A percentile compares a stretch with the other conserved stretches of the same genome.
These are phyloP conservation scores for Taxawa tesnikishii DNA, from an alignment of 2,329 filamentous ascomycete genomes.

Conservation along the genomic window DNA sequence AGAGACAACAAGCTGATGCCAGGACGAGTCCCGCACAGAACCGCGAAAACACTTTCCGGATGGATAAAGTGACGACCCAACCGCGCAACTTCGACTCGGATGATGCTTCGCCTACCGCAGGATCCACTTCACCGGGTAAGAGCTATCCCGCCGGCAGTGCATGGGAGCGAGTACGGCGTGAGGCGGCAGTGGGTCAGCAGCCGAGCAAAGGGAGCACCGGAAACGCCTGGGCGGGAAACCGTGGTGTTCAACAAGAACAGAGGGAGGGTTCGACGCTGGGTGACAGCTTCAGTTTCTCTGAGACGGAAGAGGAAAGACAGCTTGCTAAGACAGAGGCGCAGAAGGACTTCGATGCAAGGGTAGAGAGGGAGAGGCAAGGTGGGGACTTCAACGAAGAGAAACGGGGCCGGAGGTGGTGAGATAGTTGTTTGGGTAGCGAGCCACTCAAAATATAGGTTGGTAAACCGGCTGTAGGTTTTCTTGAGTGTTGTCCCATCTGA, in stretches of 20 bases:
- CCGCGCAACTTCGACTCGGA: background rate
- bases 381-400: slow-evolving; percentile 24
- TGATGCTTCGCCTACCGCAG: background rate
- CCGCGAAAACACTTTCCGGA: background rate
- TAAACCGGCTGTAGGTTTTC: too few relatives aligned
- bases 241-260: slow-evolving; percentile 14
- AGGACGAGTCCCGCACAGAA: background rate
- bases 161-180: slow-evolving; percentile 30
- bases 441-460: too few relatives aligned
- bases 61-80: background rate
- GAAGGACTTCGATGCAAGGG: slow-evolving; percentile 35
- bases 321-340: slow-evolving; percentile 33
- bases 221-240: slow-evolving; percentile 8
- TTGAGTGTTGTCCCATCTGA: too few relatives aligned
- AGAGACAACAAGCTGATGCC: slow-evolving; percentile 7
- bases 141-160: slow-evolving; percentile 19
- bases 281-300: slow-evolving; percentile 33
- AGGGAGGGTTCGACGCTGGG: slow-evolving; percentile 20
- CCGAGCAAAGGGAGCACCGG: slow-evolving; percentile 9
- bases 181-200: slow-evolving; percentile 1
- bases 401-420: slow-evolving; percentile 1
- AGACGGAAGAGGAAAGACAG: slow-evolving; percentile 29
- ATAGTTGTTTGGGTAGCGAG: too few relatives aligned
- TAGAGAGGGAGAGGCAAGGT: slow-evolving; percentile 37
- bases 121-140: background rate